Base-by-base conservation (phyloP, 73 alveolate species). In the Paramecium bursaria region DNA sequence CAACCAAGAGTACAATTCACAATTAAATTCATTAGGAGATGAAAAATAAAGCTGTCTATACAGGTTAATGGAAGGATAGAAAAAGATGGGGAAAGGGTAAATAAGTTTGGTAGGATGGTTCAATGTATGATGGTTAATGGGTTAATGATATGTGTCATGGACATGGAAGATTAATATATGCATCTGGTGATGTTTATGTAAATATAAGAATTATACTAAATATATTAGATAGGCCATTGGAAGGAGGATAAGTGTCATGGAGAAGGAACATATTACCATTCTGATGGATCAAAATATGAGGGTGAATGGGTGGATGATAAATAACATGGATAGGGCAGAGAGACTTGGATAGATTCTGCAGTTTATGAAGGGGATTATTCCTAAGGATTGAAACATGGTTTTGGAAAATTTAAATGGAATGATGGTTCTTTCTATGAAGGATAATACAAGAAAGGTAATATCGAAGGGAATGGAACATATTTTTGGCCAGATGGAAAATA, bases 91-190 rank as follows among this genome's bases (percentile, higher is more conserved):
- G 87, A 50, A 46, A 21, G 17, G 87, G 87, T 14, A 47, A 7
- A 6, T 33, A 3, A 17, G 15, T 74, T 13, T 44, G 51, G 42
- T 17, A 21, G 15, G 26, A 93, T 74, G 96, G 96, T 1, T 92
- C 89, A 54, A 55, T 95, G 46, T 95, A 95, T 87, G 99, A 95
- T 85, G 99, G 99, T 14, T 95, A 85, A 60, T 95, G 98, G 98
- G 92, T 54, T 26, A 42, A 85, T 14, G 92, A 93, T 19, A 39
- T 77, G 85, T 92, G 90, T 60, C 87, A 93, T 55, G 97, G 98
- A 15, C 92, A 93, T 57, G 99, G 99, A 0, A 86, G 97, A 23
- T 89, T 92, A 86, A 77, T 91, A 33, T 95, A 95, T 74, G 92
- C 86, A 47, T 91, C 93, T 86, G 96, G 93, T 23, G 95, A 93